Base-by-base conservation (phyloP, 768 basidiomycete genomes). In the Porpolomopsis calyptriformis region DNA sequence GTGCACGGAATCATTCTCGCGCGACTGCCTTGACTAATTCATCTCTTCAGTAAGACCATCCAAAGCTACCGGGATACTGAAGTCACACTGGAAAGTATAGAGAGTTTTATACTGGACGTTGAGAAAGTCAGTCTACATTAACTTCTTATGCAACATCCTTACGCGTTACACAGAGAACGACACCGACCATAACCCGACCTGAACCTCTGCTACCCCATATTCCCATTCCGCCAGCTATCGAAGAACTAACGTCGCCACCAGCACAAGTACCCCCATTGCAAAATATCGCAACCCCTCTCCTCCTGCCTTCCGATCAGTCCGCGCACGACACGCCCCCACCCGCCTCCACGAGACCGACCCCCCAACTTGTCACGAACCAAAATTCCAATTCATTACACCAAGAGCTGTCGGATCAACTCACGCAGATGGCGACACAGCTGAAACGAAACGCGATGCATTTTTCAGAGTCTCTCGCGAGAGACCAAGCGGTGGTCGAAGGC, bases 401-500 rank as follows among this genome's bases (percentile, higher is more conserved):
- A 42, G 77, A 85, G 19, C 76, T 93, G 39, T 73, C 85, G 0
- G 68, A 69, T 7, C 82, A 88, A 55, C 76, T 93, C 20, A 80
- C 79, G 0, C 62, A 77, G 46, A 97, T 98, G 93, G 89, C 90
- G 0, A 69, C 78, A 8, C 89, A 91, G 58, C 77, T 98, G 41
- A 87, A 85, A 55, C 71, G 77, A 19, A 94, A 94, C 53, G 82
- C 90, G 0, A 59, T 82, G 0, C 78, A 89, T 54, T 93, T 97
- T 58, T 74, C 83, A 4, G 69, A 71, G 3, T 69, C 79, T 9
- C 67, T 98, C 1, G 79, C 68, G 34, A 80, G 80, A 46, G 93
- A 97, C 61, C 78, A 84, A 54, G 68, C 69, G 0, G 72, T 91
- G 6, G 60, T 96, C 2, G 76, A 78, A 24, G 67, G 70, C 8